These are phyloP conservation scores for Vigna trinervia DNA, from an alignment of 306 rosid genomes.

Conservation along the genomic window DNA sequence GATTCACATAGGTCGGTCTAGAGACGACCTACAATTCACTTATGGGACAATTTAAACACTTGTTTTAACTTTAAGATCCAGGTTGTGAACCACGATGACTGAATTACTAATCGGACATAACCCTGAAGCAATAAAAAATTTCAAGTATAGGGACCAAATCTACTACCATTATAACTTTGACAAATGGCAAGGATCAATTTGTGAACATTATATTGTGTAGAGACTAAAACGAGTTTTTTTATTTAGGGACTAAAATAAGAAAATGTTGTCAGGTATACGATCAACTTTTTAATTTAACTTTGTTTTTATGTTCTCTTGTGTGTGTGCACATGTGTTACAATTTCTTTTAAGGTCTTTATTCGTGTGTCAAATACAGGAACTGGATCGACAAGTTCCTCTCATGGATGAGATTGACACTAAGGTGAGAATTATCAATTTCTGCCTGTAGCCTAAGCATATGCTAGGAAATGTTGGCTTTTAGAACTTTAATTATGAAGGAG, in stretches of 20 bases:
- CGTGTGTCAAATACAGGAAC: conserved; percentile 63
- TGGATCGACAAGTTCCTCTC: conserved; percentile 97
- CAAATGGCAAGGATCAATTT: neutral
- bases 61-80: no score
- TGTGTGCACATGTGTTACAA: neutral
- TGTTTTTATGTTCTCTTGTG: conserved; percentile 23
- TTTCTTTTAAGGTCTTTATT: conserved; percentile 11
- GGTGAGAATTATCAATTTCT: conserved; percentile 56
- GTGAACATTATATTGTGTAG: neutral
- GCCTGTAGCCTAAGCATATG: neutral
- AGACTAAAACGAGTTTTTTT: neutral
- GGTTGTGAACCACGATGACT: no score
- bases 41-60: no score
- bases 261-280: neutral
- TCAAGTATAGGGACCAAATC: neutral
- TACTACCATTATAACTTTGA: neutral
- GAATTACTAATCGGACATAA: no score
- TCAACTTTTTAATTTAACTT: neutral
- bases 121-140: neutral
- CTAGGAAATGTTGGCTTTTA: neutral
- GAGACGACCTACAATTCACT: no score
- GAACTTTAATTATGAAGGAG: conserved; percentile 31
- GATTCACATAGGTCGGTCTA: no score
- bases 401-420: conserved; percentile 98
- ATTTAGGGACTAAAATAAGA: neutral